Percentiles rank a stretch among this genome's conserved stretches.
These are phyloP conservation scores for Veloporphyrellus conicus DNA, from an alignment of 1,284 basidiomycete genomes.

Conservation along the genomic window DNA sequence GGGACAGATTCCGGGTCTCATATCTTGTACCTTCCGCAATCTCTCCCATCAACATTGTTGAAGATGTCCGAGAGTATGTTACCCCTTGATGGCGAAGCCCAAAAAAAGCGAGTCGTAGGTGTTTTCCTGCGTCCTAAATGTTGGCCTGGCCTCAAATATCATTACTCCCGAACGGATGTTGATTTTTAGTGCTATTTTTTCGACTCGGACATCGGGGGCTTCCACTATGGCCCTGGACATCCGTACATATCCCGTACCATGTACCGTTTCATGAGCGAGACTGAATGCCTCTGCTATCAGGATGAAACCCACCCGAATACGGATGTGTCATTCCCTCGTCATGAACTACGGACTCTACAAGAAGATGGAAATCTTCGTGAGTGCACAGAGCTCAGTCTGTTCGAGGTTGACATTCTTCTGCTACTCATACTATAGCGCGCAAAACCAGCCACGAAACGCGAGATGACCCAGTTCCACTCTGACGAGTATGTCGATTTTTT, in stretches of 20 bases:
- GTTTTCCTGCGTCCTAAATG: constrained; percentile 6
- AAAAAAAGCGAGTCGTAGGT: constrained; percentile 83
- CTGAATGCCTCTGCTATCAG: constrained; percentile 35
- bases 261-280: not conserved
- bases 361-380: constrained; percentile 95
- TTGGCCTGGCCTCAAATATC: constrained; percentile 1
- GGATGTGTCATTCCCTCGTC: constrained; percentile 98
- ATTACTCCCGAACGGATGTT: constrained; percentile 5
- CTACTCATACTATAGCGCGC: constrained; percentile 64
- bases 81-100: constrained; percentile 66
- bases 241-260: constrained; percentile 46
- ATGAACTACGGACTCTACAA: constrained; percentile 99
- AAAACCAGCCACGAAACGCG: constrained; percentile 97
- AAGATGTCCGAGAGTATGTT: constrained; percentile 55
- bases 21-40: not conserved
- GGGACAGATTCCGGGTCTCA: not conserved
- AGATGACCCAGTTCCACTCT: constrained; percentile 94
- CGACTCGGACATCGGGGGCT: constrained; percentile 97
- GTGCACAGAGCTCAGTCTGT: constrained; percentile 32
- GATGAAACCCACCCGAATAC: constrained; percentile 96
- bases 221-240: constrained; percentile 96
- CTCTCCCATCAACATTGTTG: constrained; percentile 1
- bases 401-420: not conserved
- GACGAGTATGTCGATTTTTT: constrained; percentile 94
- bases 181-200: constrained; percentile 87